These are phyloP conservation scores for Tricholoma sp. DNA, from an alignment of 768 basidiomycete genomes.

Conservation along the genomic window DNA sequence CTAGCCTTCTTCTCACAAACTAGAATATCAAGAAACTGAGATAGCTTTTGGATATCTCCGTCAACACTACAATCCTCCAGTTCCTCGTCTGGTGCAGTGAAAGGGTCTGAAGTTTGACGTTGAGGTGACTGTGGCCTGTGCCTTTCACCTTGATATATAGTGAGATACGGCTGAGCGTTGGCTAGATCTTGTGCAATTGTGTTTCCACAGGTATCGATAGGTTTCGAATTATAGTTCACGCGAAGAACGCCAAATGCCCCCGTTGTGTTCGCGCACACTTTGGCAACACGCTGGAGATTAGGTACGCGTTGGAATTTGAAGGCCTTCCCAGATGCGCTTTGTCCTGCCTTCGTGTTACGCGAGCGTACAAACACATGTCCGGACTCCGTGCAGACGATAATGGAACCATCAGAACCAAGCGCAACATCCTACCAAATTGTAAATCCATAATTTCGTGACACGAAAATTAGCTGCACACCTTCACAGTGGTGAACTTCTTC, in stretches of 20 bases:
- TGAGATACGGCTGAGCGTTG: constrained; percentile 58
- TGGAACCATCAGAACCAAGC: constrained; percentile 78
- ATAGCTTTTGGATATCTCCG: constrained; percentile 29
- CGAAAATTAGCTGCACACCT: constrained; percentile 33
- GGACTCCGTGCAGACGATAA: constrained; percentile 91
- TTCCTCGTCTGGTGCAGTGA: constrained; percentile 21
- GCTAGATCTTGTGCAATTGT: constrained; percentile 63
- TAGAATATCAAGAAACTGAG: constrained; percentile 29
- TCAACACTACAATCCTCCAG: constrained; percentile 31
- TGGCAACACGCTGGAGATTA: constrained; percentile 77
- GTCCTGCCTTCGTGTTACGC: constrained; percentile 37
- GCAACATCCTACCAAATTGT: constrained; percentile 66
- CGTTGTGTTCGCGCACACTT: constrained; percentile 80
- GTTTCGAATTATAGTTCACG: constrained; percentile 58
- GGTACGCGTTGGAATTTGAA: constrained; percentile 80
- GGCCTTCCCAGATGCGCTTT: constrained; percentile 34
- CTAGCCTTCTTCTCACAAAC: constrained; percentile 20
- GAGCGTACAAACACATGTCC: constrained; percentile 90
- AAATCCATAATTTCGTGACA: background rate
- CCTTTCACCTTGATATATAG: constrained; percentile 11
- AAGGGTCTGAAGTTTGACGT: background rate
- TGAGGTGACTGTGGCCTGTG: background rate
- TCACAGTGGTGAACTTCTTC: constrained; percentile 82
- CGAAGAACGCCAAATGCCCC: constrained; percentile 87
- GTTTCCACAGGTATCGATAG: constrained; percentile 52